A percentile compares a stretch with the other conserved stretches of the same genome.
These are phyloP conservation scores for Rhodotorula diobovata DNA, from an alignment of 768 basidiomycete genomes.

Conservation along the genomic window DNA sequence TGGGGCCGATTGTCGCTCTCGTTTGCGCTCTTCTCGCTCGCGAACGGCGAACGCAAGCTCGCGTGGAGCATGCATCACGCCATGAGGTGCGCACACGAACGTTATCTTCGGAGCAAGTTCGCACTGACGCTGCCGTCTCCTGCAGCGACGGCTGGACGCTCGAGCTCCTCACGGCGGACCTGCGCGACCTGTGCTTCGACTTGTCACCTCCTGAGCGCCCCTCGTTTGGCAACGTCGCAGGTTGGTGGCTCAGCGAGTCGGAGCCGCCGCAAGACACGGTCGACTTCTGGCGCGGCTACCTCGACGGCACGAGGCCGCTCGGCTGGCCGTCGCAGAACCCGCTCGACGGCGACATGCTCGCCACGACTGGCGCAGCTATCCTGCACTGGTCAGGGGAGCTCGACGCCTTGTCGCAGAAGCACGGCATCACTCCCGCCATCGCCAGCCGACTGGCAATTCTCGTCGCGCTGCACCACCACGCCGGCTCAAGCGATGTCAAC, in stretches of 20 bases:
- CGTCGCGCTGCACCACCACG: conserved; percentile 30
- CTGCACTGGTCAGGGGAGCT: conserved; percentile 32
- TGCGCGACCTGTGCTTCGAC: conserved; percentile 28
- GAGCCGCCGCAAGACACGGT: background rate
- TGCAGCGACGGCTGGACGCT: conserved; percentile 38
- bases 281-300: conserved; percentile 32
- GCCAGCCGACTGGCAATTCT: conserved; percentile 32
- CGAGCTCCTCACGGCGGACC: conserved; percentile 37
- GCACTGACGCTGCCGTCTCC: background rate
- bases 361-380: conserved; percentile 22
- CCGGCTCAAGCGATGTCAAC: conserved; percentile 4
- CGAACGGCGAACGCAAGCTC: conserved; percentile 18
- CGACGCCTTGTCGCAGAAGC: conserved; percentile 2
- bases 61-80: conserved; percentile 39
- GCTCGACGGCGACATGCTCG: conserved; percentile 27
- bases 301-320: conserved; percentile 15
- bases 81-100: conserved; percentile 13
- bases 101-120: background rate
- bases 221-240: conserved; percentile 25
- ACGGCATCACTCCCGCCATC: conserved; percentile 38
- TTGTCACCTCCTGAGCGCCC: conserved; percentile 12
- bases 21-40: conserved; percentile 20
- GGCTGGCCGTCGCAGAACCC: conserved; percentile 23
- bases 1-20: conserved; percentile 32
- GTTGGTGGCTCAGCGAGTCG: conserved; percentile 24